Evolutionary conservation across 2,329 filamentous ascomycete genomes (phyloP), one percentile per base, ranked within the genome.

Genomic region (Aspergillus ustus): DNA sequence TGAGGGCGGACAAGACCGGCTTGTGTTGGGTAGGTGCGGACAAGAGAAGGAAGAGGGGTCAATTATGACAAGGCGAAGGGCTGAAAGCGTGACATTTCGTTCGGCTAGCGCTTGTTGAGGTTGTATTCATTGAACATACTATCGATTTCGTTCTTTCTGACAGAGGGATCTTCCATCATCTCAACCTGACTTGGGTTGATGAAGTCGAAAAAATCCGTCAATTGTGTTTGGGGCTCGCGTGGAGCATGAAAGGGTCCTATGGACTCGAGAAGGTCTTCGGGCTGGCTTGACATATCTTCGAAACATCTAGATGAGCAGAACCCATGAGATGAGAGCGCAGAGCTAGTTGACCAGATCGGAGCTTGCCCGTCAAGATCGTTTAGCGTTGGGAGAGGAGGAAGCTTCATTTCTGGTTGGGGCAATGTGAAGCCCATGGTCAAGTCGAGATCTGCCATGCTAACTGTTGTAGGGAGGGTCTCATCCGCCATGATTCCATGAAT

Each of bases 401-500:
- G 29, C 17, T 43, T 52, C 3, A 44, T 22, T 43, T 57, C 28
- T 34, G 19, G 28, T 9, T 19, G 13, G 13, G 52, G 44, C 13
- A 44, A 52, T 17, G 44, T 52, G n/a, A 55, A 7, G 6, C 61
- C 56, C 43, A 25, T 15, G 8, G 48, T 50, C 17, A 64, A 11
- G 29, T 66, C 55, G 13, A 64, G 19, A 5, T 66, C 60, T 13
- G 29, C 13, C 40, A 62, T 45, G 17, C 17, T 34, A 19, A 61
- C 45, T 0, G 43, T 37, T 4, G 19, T 37, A 0, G 59, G 59
- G 7, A 62, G 46, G 29, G 62, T 28, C 13, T 59, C 37, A 29
- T 63, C 62, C 5, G 59, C 54, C 4, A 59, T 49, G 2, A 56
- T 7, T 15, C 50, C 50, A 4, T 40, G 31, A 22, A 64, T 60